A percentile compares a stretch with the other conserved stretches of the same genome.
Conservation (phyloP, 257 asterid species). For the Jacaranda copaia region DNA sequence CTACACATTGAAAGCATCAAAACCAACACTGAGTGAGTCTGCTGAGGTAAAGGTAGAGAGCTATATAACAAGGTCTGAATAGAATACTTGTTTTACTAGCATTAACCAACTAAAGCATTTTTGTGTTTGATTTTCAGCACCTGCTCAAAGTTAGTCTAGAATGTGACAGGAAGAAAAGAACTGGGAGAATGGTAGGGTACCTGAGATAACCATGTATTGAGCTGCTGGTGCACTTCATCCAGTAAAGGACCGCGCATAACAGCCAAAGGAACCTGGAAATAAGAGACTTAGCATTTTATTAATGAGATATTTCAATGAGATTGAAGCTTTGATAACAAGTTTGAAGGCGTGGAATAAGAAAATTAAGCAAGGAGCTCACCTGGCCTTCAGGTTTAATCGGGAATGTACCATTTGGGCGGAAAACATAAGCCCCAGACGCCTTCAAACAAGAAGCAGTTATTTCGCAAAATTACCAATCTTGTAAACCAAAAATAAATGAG, state of each 20-base stretch:
- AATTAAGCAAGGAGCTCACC: slow-evolving; percentile 45
- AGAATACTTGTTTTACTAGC: slow-evolving; percentile 13
- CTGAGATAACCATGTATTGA: slow-evolving; percentile 81
- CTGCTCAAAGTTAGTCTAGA: slow-evolving; percentile 9
- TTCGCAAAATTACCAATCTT: slow-evolving; percentile 20
- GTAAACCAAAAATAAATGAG: slow-evolving; percentile 25
- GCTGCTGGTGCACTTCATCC: slow-evolving; percentile 84
- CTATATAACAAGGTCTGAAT: not conserved
- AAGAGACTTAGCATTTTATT: slow-evolving; percentile 33
- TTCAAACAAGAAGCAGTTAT: slow-evolving; percentile 45
- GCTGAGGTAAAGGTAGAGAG: not conserved
- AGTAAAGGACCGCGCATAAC: slow-evolving; percentile 71
- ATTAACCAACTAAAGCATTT: slow-evolving; percentile 8
- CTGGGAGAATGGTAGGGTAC: slow-evolving; percentile 40
- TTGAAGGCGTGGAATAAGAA: slow-evolving; percentile 23
- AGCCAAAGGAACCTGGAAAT: slow-evolving; percentile 57
- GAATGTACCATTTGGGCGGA: slow-evolving; percentile 82
- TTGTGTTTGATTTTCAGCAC: not conserved
- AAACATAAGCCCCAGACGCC: slow-evolving; percentile 92
- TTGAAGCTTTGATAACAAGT: slow-evolving; percentile 20
- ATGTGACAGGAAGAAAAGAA: slow-evolving; percentile 21
- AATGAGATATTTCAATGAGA: slow-evolving; percentile 13
- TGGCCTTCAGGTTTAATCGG: slow-evolving; percentile 58
- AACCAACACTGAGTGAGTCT: slow-evolving; percentile 26
- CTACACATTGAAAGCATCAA: slow-evolving; percentile 26